phyloP scores from a whole-genome alignment of 129 eudicot genomes.

The Helichrysum umbraculigerum region DNA sequence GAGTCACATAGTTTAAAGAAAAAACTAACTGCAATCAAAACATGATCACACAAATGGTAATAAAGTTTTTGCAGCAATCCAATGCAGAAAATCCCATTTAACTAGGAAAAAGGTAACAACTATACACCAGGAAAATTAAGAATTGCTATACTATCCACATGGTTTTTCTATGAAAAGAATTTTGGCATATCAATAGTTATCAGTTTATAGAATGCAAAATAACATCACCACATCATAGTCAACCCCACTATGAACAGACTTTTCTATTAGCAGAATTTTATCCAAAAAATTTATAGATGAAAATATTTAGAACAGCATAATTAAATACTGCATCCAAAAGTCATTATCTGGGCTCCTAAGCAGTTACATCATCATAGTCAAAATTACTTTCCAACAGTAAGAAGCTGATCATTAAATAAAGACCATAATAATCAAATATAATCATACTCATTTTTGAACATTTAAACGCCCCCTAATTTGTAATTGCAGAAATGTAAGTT shows the following conservation, averaged over 20 bases:
- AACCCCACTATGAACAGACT: too few relatives aligned
- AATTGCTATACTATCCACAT: background rate
- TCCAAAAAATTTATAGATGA: background rate
- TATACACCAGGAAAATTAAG: background rate
- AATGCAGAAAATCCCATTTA: background rate
- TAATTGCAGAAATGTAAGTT: background rate
- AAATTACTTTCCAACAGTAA: background rate
- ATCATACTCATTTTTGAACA: background rate
- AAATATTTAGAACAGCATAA: background rate
- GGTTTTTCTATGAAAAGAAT: background rate
- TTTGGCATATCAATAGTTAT: background rate
- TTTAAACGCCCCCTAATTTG: background rate
- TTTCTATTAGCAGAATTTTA: too few relatives aligned
- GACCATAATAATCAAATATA: background rate
- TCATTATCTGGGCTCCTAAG: background rate
- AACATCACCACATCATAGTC: too few relatives aligned
- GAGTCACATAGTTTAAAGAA: background rate
- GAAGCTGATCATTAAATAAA: background rate
- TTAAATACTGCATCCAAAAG: background rate
- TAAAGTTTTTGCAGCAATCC: background rate
- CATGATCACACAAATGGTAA: constrained; percentile 2
- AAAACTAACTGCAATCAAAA: background rate
- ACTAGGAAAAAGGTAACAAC: constrained; percentile 6
- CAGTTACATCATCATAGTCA: background rate
- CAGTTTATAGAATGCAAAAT: background rate